These are phyloP conservation scores for Aspergillus ellipticus DNA, from an alignment of 495 filamentous ascomycete genomes.

Conservation along the genomic window DNA sequence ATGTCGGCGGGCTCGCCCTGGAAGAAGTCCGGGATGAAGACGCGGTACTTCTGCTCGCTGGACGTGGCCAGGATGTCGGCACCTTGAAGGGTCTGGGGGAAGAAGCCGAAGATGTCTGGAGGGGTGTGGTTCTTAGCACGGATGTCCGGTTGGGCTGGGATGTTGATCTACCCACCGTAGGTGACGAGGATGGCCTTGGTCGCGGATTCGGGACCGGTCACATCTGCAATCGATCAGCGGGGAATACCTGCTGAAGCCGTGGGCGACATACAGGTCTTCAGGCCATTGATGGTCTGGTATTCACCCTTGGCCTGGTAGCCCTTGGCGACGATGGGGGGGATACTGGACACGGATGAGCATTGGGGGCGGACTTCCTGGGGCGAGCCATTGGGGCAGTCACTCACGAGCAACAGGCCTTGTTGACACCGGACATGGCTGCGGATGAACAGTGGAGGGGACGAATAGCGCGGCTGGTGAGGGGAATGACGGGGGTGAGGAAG, in stretches of 20 bases:
- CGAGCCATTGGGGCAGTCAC: constrained; percentile 11
- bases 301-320: constrained; percentile 58
- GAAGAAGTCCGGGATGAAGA: constrained; percentile 59
- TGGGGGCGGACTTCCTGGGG: not conserved
- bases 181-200: constrained; percentile 51
- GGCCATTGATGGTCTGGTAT: constrained; percentile 57
- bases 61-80: constrained; percentile 54
- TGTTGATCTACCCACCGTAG: constrained; percentile 38
- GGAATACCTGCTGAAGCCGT: not conserved
- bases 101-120: constrained; percentile 55
- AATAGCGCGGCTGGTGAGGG: not conserved
- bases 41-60: constrained; percentile 47
- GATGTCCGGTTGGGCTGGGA: not conserved
- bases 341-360: constrained; percentile 20
- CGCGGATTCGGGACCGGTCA: constrained; percentile 49
- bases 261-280: constrained; percentile 56
- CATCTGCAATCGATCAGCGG: constrained; percentile 33
- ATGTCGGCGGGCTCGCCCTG: constrained; percentile 45
- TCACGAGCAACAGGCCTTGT: constrained; percentile 48
- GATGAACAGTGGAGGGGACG: constrained; percentile 23
- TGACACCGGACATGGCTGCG: constrained; percentile 42
- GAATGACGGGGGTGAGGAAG: not conserved
- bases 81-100: constrained; percentile 52
- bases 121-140: not conserved
- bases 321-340: constrained; percentile 54